Conservation (phyloP, 1,139 yeast species). For the Nakaseomyces uthaithaninus region DNA sequence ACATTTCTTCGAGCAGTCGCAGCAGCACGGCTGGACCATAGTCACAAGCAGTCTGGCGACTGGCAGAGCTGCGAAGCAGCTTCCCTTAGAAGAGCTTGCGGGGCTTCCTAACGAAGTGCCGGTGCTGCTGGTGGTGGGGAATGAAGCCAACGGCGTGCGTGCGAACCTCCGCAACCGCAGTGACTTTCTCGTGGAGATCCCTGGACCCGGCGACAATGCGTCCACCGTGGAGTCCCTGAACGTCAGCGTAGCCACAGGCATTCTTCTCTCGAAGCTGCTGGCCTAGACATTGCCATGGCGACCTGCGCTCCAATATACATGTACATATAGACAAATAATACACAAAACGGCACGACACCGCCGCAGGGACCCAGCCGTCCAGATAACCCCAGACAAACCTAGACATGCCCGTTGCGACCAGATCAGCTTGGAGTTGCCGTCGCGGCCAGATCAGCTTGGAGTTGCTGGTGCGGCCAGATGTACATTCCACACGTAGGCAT, state of each 20-base stretch:
- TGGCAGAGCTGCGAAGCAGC: constrained; percentile 24
- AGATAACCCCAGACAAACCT: too few species aligned
- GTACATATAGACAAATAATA: neutral
- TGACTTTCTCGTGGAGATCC: constrained; percentile 56
- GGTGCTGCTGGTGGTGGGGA: constrained; percentile 65
- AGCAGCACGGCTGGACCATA: constrained; percentile 52
- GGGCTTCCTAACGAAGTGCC: constrained; percentile 45
- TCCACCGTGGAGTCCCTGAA: constrained; percentile 67
- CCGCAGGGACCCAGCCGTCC: too few species aligned
- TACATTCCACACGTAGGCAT: too few species aligned
- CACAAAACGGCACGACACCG: neutral
- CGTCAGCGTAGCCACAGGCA: constrained; percentile 82
- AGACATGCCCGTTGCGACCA: too few species aligned
- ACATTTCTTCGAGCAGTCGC: constrained; percentile 50
- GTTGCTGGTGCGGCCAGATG: too few species aligned
- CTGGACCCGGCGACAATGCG: constrained; percentile 30
- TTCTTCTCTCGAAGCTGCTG: constrained; percentile 33
- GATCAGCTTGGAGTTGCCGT: too few species aligned
- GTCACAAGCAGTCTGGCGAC: constrained; percentile 42
- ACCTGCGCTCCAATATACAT: neutral
- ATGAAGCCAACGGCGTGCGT: constrained; percentile 78
- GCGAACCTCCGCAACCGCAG: constrained; percentile 54
- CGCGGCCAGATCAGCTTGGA: too few species aligned
- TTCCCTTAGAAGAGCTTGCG: constrained; percentile 40
- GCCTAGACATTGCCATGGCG: too few species aligned